Evolutionary conservation across 2,329 filamentous ascomycete species (phyloP).

Genomic region (Diaporthe sp.): DNA sequence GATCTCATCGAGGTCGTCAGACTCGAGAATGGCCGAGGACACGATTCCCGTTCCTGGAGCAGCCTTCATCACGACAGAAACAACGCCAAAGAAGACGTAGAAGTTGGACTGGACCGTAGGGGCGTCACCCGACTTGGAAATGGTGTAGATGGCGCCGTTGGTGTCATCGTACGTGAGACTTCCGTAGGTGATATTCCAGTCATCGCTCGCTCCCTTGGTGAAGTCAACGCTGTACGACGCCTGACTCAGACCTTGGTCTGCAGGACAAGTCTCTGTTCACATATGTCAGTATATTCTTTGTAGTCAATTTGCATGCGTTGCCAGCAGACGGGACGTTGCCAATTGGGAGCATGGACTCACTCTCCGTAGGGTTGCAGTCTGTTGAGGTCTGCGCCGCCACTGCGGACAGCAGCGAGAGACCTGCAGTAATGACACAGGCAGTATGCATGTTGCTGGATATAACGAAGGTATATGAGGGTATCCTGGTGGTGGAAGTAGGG

Average conservation of each 20-base stretch:
- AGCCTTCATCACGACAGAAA: constrained; percentile 78
- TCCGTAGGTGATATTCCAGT: constrained; percentile 44
- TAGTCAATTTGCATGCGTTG: too few relatives aligned
- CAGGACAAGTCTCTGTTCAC: constrained; percentile 35
- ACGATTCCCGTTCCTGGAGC: constrained; percentile 82
- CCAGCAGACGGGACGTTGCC: too few relatives aligned
- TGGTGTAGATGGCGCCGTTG: constrained; percentile 60
- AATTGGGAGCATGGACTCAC: constrained; percentile 33
- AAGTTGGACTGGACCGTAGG: constrained; percentile 77
- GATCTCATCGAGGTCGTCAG: constrained; percentile 83
- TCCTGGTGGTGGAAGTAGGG: not conserved
- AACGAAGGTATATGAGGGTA: not conserved
- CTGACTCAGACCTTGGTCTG: constrained; percentile 38
- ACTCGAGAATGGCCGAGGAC: constrained; percentile 81
- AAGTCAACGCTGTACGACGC: constrained; percentile 67
- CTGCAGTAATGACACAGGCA: constrained; percentile 3
- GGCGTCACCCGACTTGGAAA: constrained; percentile 66
- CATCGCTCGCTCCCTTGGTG: constrained; percentile 68
- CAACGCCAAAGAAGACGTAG: constrained; percentile 88
- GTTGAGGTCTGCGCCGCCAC: constrained; percentile 41
- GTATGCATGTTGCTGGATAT: constrained; percentile 31
- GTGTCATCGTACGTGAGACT: constrained; percentile 43
- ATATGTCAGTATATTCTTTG: not conserved
- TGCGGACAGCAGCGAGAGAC: constrained; percentile 34
- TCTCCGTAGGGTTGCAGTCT: constrained; percentile 41